Percentiles rank a stretch among this genome's conserved stretches.
These are phyloP conservation scores for Trametes cubensis DNA, from an alignment of 768 basidiomycete species.

Conservation along the genomic window DNA sequence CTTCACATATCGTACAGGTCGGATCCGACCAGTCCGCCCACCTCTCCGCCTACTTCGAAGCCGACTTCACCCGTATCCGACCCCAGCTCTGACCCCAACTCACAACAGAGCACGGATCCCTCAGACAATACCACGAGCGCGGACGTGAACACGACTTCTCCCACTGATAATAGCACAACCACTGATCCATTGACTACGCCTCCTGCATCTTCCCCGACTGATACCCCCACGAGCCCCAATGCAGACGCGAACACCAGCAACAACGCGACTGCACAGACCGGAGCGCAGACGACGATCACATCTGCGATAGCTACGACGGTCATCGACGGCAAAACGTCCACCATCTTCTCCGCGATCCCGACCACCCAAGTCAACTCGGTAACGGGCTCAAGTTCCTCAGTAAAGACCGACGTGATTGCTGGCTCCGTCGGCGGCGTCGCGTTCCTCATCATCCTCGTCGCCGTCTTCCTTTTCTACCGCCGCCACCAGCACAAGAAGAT, in stretches of 20 bases:
- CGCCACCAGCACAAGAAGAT: constrained; percentile 34
- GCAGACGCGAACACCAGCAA: neutral
- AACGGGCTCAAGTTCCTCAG: constrained; percentile 3
- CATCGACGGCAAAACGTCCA: constrained; percentile 20
- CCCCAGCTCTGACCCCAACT: neutral
- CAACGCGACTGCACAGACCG: neutral
- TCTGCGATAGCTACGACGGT: constrained; percentile 22
- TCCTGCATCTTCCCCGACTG: neutral
- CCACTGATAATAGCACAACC: neutral
- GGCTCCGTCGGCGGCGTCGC: constrained; percentile 36
- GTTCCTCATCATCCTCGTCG: constrained; percentile 31
- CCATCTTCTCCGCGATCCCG: constrained; percentile 29
- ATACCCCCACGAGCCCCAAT: neutral
- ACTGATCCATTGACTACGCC: neutral
- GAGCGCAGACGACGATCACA: constrained; percentile 21
- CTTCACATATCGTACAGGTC: neutral
- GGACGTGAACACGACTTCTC: neutral
- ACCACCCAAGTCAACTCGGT: constrained; percentile 22
- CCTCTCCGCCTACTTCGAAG: constrained; percentile 7
- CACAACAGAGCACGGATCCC: constrained; percentile 7
- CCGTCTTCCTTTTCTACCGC: constrained; percentile 35
- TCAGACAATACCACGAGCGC: neutral
- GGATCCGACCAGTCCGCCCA: constrained; percentile 6
- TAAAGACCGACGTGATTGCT: constrained; percentile 33
- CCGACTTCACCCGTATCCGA: constrained; percentile 2